These are phyloP conservation scores for Arachis monticola DNA, from an alignment of 331 rosid species.

Conservation along the genomic window DNA sequence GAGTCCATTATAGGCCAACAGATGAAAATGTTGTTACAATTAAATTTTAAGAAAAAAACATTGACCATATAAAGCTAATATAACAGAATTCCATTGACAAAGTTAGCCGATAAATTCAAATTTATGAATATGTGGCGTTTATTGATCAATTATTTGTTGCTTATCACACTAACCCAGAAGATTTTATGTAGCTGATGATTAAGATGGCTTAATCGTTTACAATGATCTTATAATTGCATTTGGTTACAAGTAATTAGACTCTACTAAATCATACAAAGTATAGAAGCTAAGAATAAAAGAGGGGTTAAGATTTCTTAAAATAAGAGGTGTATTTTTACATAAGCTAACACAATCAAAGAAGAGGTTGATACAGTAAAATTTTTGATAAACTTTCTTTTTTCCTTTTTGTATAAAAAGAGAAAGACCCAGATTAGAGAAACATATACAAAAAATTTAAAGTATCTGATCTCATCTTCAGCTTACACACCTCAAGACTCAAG, in stretches of 20 bases:
- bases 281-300: constrained; percentile 41
- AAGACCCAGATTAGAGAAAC: constrained; percentile 40
- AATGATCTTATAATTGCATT: no score
- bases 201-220: no score
- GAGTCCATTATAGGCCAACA: no score
- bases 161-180: no score
- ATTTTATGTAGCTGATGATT: no score
- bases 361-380: constrained; percentile 28
- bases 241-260: not conserved
- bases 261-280: constrained; percentile 39
- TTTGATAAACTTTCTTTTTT: constrained; percentile 27
- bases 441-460: constrained; percentile 43
- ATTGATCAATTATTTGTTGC: no score
- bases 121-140: no score
- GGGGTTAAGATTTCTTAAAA: constrained; percentile 5
- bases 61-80: no score
- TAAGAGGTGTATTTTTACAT: constrained; percentile 35
- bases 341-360: constrained; percentile 17
- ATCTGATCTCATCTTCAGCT: constrained; percentile 38
- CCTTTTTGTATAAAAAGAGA: constrained; percentile 48
- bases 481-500: constrained; percentile 45
- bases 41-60: no score
- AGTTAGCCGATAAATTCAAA: no score
- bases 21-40: no score
- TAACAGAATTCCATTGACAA: no score